Conservation (phyloP, 2,329 filamentous ascomycete genomes). For the Aureobasidium sp. region DNA sequence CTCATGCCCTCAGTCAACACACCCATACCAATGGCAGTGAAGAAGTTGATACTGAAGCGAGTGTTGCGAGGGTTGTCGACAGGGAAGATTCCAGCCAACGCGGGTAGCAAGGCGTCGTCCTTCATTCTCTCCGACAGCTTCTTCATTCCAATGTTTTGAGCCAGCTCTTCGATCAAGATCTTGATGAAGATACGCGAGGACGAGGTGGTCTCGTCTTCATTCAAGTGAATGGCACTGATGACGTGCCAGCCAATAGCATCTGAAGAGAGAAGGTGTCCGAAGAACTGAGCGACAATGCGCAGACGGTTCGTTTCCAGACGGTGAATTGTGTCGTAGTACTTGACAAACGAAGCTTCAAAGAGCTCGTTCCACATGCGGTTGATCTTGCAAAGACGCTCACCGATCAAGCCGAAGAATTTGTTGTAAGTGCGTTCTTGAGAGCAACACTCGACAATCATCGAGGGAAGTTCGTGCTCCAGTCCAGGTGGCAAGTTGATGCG, state of each 20-base stretch:
- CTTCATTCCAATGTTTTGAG: constrained; percentile 76
- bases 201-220: constrained; percentile 93
- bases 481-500: constrained; percentile 74
- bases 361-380: constrained; percentile 91
- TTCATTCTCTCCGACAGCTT: constrained; percentile 68
- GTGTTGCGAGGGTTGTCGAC: constrained; percentile 82
- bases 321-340: constrained; percentile 97
- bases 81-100: constrained; percentile 80
- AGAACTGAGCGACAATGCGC: constrained; percentile 90
- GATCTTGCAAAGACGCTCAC: constrained; percentile 90
- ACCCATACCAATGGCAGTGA: constrained; percentile 96
- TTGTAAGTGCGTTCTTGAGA: constrained; percentile 95
- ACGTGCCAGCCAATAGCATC: constrained; percentile 92
- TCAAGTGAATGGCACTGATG: constrained; percentile 74
- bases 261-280: constrained; percentile 79
- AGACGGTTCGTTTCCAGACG: constrained; percentile 93
- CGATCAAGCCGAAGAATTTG: constrained; percentile 93
- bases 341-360: constrained; percentile 81
- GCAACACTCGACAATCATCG: constrained; percentile 96
- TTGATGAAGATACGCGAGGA: constrained; percentile 98
- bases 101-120: constrained; percentile 69
- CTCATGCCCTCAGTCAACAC: constrained; percentile 91
- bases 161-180: constrained; percentile 88
- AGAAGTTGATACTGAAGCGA: constrained; percentile 98
- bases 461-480: constrained; percentile 81